Evolutionary conservation across 129 eudicot species (phyloP).

Genomic region (Flaveria sonorensis): DNA sequence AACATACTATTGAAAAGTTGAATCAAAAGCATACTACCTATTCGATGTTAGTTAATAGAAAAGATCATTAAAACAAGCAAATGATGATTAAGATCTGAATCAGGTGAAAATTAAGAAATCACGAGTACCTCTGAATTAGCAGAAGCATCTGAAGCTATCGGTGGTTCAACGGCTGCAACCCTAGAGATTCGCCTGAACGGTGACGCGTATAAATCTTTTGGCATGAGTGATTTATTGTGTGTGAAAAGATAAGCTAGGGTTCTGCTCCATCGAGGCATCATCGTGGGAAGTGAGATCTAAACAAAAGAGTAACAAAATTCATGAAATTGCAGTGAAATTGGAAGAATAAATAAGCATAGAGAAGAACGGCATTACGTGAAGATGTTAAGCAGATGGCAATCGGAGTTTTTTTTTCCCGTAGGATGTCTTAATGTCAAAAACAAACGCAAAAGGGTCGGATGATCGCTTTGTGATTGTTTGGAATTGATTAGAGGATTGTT

Average conservation of each 20-base stretch:
- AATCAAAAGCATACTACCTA: not conserved
- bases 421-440: too few relatives aligned
- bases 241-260: slow-evolving; percentile 18
- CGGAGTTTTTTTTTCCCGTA: not conserved
- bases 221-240: slow-evolving; percentile 22
- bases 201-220: slow-evolving; percentile 20
- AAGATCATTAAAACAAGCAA: slow-evolving; percentile 1
- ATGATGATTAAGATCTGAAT: not conserved
- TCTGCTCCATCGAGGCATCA: slow-evolving; percentile 47
- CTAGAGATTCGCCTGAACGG: slow-evolving; percentile 40
- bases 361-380: not conserved
- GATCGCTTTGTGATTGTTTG: too few relatives aligned
- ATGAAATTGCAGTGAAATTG: slow-evolving; percentile 8
- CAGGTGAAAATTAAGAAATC: not conserved
- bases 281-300: not conserved
- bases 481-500: too few relatives aligned
- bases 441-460: too few relatives aligned
- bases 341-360: slow-evolving; percentile 12
- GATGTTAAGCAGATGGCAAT: not conserved
- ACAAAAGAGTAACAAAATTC: not conserved
- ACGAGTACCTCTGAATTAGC: slow-evolving; percentile 40
- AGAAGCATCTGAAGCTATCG: slow-evolving; percentile 24
- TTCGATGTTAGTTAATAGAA: not conserved
- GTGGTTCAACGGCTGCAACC: slow-evolving; percentile 36
- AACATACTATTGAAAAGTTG: not conserved